Evolutionary conservation across 1,284 basidiomycete genomes (phyloP).

Genomic region (Leccinum subfulvum): DNA sequence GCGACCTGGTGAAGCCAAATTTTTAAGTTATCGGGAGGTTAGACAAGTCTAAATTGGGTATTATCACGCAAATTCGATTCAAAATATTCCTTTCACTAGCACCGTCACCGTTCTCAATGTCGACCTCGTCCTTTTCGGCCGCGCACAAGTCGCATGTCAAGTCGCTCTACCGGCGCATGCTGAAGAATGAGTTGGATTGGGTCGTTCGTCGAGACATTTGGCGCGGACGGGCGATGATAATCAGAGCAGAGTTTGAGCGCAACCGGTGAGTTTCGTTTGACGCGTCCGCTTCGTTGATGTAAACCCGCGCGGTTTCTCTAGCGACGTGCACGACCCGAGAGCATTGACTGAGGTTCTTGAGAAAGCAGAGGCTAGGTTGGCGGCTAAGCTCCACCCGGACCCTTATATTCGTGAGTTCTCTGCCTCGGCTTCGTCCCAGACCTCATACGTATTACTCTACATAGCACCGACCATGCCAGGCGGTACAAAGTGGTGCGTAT

Average conservation of each 20-base stretch:
- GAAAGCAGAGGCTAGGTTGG: conserved; percentile 78
- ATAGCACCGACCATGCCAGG: conserved; percentile 71
- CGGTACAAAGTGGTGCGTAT: conserved; percentile 83
- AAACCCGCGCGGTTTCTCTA: conserved; percentile 30
- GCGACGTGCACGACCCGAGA: conserved; percentile 85
- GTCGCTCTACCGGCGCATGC: conserved; percentile 84
- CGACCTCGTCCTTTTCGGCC: conserved; percentile 62
- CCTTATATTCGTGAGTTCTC: conserved; percentile 77
- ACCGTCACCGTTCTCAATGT: conserved; percentile 34
- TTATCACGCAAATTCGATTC: conserved; percentile 13
- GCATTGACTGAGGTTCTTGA: conserved; percentile 79
- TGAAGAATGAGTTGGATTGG: conserved; percentile 90
- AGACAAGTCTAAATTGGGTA: conserved; percentile 17
- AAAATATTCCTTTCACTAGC: conserved; percentile 1
- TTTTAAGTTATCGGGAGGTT: background rate
- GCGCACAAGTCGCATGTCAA: conserved; percentile 88
- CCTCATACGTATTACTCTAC: conserved; percentile 34
- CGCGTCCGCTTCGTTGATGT: background rate
- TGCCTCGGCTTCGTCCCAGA: background rate
- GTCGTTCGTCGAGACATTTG: conserved; percentile 81
- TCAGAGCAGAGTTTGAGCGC: conserved; percentile 89
- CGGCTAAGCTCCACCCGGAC: conserved; percentile 77
- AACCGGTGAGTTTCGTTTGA: conserved; percentile 67
- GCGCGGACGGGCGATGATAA: conserved; percentile 80
- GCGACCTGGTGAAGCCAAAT: background rate